phyloP scores from a whole-genome alignment of 148 eudicot genomes.

The Persicaria maculosa region DNA sequence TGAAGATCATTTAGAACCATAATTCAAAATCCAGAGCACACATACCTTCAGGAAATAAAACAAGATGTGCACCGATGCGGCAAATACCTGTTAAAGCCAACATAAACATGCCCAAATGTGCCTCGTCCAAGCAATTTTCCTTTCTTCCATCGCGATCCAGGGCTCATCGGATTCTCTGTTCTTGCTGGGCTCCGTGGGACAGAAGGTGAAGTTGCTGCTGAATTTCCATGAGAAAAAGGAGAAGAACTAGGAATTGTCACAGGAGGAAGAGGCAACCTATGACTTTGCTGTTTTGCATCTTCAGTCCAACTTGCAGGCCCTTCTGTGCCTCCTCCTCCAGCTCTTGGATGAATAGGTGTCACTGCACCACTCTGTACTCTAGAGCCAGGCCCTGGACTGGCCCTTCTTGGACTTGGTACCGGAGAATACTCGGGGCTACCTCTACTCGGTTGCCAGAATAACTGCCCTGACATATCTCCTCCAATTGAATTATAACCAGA shows the following conservation, averaged over 20 bases:
- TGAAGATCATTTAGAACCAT: slow-evolving; percentile 1
- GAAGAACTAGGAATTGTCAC: slow-evolving; percentile 48
- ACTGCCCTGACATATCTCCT: slow-evolving; percentile 73
- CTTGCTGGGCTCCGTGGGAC: slow-evolving; percentile 86
- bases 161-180: slow-evolving; percentile 67
- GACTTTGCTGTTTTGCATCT: slow-evolving; percentile 56
- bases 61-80: slow-evolving; percentile 3
- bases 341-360: slow-evolving; percentile 91
- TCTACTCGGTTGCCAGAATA: slow-evolving; percentile 93
- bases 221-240: slow-evolving; percentile 68
- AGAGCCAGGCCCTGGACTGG: slow-evolving; percentile 94
- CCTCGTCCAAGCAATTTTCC: slow-evolving; percentile 92
- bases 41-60: slow-evolving; percentile 1
- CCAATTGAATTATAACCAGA: slow-evolving; percentile 98
- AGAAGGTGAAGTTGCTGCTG: slow-evolving; percentile 78
- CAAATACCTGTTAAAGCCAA: slow-evolving; percentile 83
- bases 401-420: slow-evolving; percentile 90
- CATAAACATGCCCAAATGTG: slow-evolving; percentile 94
- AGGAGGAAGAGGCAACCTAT: slow-evolving; percentile 93
- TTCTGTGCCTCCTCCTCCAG: slow-evolving; percentile 51
- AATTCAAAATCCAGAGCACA: background rate
- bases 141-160: slow-evolving; percentile 87
- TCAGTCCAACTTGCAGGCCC: slow-evolving; percentile 41
- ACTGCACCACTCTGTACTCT: slow-evolving; percentile 97
- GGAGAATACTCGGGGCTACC: slow-evolving; percentile 97